Evolutionary conservation across 345 rosid species (phyloP).

Genomic region (Turnera subulata): DNA sequence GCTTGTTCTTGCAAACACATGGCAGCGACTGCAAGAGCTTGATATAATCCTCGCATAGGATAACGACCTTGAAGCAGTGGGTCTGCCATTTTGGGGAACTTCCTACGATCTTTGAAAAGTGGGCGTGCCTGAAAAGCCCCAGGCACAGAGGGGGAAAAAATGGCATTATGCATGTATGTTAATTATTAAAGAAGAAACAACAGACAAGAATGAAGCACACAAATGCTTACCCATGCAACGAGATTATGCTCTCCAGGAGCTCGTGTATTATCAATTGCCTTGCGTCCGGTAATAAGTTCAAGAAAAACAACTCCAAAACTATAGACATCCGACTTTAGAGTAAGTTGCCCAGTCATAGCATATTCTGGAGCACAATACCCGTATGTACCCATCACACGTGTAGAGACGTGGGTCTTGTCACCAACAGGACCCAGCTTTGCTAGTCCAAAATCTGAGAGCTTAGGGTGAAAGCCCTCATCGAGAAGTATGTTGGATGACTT

Average conservation of each 20-base stretch:
- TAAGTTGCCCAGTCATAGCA: conserved; percentile 98
- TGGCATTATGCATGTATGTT: conserved; percentile 12
- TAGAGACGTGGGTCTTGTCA: conserved; percentile 95
- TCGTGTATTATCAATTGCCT: conserved; percentile 82
- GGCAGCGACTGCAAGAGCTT: conserved; percentile 98
- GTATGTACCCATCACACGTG: conserved; percentile 99
- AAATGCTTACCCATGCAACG: conserved; percentile 82
- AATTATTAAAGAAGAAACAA: neutral
- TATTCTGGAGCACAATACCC: conserved; percentile 99
- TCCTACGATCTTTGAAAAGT: conserved; percentile 90
- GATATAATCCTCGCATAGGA: conserved; percentile 94
- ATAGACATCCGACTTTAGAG: conserved; percentile 91
- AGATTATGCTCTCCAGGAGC: conserved; percentile 90
- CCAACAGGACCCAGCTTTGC: conserved; percentile 98
- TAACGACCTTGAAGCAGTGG: conserved; percentile 82
- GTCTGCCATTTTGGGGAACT: conserved; percentile 95
- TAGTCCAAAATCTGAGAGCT: conserved; percentile 92
- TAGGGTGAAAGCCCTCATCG: conserved; percentile 84
- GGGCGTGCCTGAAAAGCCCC: conserved; percentile 72
- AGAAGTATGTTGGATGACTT: conserved; percentile 96
- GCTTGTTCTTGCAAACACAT: conserved; percentile 99
- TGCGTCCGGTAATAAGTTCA: conserved; percentile 94
- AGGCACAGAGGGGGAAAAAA: conserved; percentile 13
- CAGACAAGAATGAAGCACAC: neutral
- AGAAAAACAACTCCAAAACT: conserved; percentile 98